Evolutionary conservation across 2,329 filamentous ascomycete genomes (phyloP).

Genomic region (Esteya vermicola): DNA sequence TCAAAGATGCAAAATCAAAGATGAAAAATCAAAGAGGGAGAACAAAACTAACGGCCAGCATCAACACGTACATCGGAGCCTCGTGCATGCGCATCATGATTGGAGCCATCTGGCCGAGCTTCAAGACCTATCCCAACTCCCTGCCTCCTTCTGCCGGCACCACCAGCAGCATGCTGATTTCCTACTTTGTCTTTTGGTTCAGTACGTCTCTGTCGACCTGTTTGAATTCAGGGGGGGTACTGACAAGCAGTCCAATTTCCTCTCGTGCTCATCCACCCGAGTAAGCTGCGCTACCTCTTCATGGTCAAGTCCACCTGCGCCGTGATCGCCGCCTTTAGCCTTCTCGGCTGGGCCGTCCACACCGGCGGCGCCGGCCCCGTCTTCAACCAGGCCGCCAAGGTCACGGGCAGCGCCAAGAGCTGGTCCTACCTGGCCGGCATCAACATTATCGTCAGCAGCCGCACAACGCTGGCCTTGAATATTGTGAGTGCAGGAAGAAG

Average conservation of each 20-base stretch:
- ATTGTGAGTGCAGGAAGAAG: slow-evolving; percentile 15
- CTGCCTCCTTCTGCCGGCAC: slow-evolving; percentile 21
- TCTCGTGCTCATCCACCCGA: slow-evolving; percentile 14
- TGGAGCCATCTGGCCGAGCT: slow-evolving; percentile 25
- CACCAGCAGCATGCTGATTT: slow-evolving; percentile 10
- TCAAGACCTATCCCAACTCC: slow-evolving; percentile 23
- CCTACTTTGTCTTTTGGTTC: slow-evolving; percentile 13
- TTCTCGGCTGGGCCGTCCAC: slow-evolving; percentile 65
- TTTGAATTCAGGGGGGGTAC: background rate
- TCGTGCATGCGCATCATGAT: slow-evolving; percentile 17
- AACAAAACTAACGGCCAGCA: slow-evolving; percentile 5
- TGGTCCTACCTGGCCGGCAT: slow-evolving; percentile 12
- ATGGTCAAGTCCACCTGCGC: slow-evolving; percentile 27
- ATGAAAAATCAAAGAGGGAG: too few species aligned
- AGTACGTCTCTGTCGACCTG: background rate
- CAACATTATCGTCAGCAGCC: slow-evolving; percentile 28
- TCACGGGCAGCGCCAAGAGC: background rate
- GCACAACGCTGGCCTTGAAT: slow-evolving; percentile 34
- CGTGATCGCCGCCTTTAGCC: slow-evolving; percentile 5
- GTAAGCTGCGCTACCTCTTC: slow-evolving; percentile 14
- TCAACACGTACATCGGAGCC: slow-evolving; percentile 12
- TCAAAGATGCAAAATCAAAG: too few species aligned
- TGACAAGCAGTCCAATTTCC: slow-evolving; percentile 11
- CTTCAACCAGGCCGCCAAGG: background rate
- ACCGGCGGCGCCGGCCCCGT: slow-evolving; percentile 11